These are phyloP conservation scores for Suillus sp. DNA, from an alignment of 768 basidiomycete genomes.

Conservation along the genomic window DNA sequence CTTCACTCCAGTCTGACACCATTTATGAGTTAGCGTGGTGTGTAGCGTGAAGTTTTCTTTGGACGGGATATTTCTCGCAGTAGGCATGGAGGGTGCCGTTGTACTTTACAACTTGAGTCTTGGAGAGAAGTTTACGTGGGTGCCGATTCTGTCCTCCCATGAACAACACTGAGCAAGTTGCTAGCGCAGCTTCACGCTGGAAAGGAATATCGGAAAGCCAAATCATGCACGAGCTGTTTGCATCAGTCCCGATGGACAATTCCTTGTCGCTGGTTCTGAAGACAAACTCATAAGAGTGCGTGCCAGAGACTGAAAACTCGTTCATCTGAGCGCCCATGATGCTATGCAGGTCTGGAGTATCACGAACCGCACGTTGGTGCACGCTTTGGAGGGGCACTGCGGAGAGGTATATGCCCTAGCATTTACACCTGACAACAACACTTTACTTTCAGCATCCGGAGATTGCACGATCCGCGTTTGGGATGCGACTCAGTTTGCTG, in stretches of 20 bases:
- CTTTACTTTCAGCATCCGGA: constrained; percentile 89
- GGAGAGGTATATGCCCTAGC: constrained; percentile 95
- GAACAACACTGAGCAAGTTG: not conserved
- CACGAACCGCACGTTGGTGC: constrained; percentile 65
- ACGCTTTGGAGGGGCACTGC: constrained; percentile 84
- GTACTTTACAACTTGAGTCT: constrained; percentile 29
- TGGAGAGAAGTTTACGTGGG: constrained; percentile 33
- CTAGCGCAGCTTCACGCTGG: not conserved
- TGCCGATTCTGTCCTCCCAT: not conserved
- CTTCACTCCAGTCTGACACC: constrained; percentile 2
- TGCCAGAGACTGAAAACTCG: constrained; percentile 1
- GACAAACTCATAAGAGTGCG: constrained; percentile 88
- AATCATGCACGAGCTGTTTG: constrained; percentile 61
- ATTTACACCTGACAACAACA: constrained; percentile 83
- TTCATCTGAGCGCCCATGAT: constrained; percentile 16
- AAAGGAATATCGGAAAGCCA: not conserved
- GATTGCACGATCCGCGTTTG: constrained; percentile 72
- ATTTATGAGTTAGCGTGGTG: constrained; percentile 53
- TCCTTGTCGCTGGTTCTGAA: constrained; percentile 81
- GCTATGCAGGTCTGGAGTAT: constrained; percentile 86
- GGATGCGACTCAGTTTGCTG: constrained; percentile 45
- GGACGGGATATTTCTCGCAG: constrained; percentile 90
- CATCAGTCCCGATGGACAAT: constrained; percentile 74
- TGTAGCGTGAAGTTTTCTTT: constrained; percentile 95
- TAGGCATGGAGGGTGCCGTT: constrained; percentile 47